phyloP scores from a whole-genome alignment of 192 early-diverging fungal species.

The Gaertneriomyces semiglobifer region DNA sequence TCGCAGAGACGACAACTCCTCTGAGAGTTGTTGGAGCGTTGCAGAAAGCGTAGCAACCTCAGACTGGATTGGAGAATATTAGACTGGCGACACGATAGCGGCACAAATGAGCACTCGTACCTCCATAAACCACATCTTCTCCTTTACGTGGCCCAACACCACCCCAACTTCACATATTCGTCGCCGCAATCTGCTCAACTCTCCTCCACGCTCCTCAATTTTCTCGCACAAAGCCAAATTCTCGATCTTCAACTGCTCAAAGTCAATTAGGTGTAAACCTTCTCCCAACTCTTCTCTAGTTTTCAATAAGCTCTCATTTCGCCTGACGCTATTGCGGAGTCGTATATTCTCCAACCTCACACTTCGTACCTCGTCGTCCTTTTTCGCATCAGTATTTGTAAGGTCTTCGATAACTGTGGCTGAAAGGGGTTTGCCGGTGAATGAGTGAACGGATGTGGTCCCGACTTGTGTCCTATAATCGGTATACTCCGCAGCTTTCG shows the following conservation, averaged over 20 bases:
- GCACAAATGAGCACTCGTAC: too few species aligned
- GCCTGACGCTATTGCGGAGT: constrained; percentile 51
- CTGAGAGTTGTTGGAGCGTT: constrained; percentile 39
- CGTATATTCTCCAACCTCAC: constrained; percentile 61
- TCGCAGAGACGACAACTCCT: constrained; percentile 41
- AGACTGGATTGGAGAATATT: neutral
- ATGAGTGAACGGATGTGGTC: constrained; percentile 47
- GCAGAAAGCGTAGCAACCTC: neutral
- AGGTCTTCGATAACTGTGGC: constrained; percentile 48
- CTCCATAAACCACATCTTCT: constrained; percentile 52
- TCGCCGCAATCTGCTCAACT: constrained; percentile 58
- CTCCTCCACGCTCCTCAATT: constrained; percentile 63
- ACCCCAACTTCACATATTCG: constrained; percentile 64
- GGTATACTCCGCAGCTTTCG: constrained; percentile 45
- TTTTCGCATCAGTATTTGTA: constrained; percentile 47
- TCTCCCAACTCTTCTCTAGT: constrained; percentile 64
- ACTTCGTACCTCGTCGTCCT: constrained; percentile 54
- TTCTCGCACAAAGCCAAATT: constrained; percentile 66
- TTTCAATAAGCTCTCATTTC: constrained; percentile 51
- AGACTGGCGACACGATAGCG: constrained; percentile 25
- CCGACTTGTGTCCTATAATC: constrained; percentile 48
- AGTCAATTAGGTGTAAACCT: constrained; percentile 62
- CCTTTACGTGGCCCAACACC: constrained; percentile 62
- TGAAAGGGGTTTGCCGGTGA: constrained; percentile 50
- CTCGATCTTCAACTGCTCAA: constrained; percentile 66